These are phyloP conservation scores for Yarrowia sp. DNA, from an alignment of 805 yeast species.

Conservation along the genomic window DNA sequence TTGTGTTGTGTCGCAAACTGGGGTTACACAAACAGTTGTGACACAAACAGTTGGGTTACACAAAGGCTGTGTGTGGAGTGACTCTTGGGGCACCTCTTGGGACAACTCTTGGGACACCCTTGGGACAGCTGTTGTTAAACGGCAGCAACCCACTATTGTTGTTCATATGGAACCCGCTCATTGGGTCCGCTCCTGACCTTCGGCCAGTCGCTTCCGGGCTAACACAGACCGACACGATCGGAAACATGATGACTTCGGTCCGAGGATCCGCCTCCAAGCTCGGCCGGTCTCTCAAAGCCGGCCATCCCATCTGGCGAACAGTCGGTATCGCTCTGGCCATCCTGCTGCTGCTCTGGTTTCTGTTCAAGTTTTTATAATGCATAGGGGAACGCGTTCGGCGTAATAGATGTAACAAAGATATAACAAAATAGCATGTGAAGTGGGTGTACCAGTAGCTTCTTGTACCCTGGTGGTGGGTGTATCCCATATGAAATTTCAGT, in stretches of 20 bases:
- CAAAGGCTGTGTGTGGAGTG: too few species aligned
- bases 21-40: too few species aligned
- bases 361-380: slow-evolving; percentile 48
- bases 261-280: slow-evolving; percentile 52
- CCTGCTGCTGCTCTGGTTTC: slow-evolving; percentile 57
- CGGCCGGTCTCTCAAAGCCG: slow-evolving; percentile 55
- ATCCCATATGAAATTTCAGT: background rate
- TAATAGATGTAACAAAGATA: background rate
- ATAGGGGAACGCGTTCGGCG: slow-evolving; percentile 15
- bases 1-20: too few species aligned
- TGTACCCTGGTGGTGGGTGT: background rate
- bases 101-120: too few species aligned
- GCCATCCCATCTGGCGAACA: slow-evolving; percentile 58
- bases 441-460: background rate
- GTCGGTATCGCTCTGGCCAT: slow-evolving; percentile 55
- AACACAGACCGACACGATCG: slow-evolving; percentile 48
- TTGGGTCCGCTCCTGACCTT: too few species aligned
- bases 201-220: slow-evolving; percentile 36
- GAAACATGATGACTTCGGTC: slow-evolving; percentile 49
- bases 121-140: too few species aligned
- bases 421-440: background rate
- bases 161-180: too few species aligned
- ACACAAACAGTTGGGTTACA: too few species aligned
- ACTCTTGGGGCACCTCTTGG: too few species aligned
- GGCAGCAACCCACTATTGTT: too few species aligned